Conservation (phyloP, 1,284 basidiomycete species). For the Wallemia mellicola region DNA sequence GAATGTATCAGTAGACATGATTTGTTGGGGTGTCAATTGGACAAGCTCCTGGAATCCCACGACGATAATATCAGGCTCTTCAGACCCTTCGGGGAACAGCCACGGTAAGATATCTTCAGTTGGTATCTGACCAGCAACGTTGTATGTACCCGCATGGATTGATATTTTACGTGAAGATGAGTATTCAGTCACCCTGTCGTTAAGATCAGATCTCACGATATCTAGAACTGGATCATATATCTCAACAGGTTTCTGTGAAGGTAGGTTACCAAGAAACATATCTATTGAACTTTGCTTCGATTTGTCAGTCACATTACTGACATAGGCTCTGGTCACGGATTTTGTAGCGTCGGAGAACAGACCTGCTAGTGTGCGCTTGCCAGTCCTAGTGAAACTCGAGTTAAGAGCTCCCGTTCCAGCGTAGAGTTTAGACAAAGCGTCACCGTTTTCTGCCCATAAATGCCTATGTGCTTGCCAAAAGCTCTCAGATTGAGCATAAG, state of each 20-base stretch:
- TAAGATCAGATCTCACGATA: constrained; percentile 37
- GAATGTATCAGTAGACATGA: constrained; percentile 57
- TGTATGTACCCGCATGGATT: constrained; percentile 79
- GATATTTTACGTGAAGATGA: constrained; percentile 40
- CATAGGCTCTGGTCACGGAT: constrained; percentile 76
- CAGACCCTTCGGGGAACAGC: constrained; percentile 53
- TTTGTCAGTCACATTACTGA: constrained; percentile 94
- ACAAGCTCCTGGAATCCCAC: constrained; percentile 95
- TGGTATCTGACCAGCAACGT: constrained; percentile 68
- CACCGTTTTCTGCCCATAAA: constrained; percentile 89
- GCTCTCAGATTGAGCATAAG: constrained; percentile 12
- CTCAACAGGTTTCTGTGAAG: constrained; percentile 52
- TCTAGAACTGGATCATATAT: constrained; percentile 89
- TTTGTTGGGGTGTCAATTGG: constrained; percentile 81
- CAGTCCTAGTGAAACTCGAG: constrained; percentile 74
- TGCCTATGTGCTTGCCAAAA: constrained; percentile 70
- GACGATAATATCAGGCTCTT: constrained; percentile 49
- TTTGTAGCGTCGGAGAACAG: constrained; percentile 87
- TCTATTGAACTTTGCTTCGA: constrained; percentile 83
- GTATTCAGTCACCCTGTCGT: constrained; percentile 52
- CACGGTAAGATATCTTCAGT: constrained; percentile 61
- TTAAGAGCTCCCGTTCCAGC: constrained; percentile 90
- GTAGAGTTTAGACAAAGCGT: constrained; percentile 67
- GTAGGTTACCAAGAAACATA: constrained; percentile 77
- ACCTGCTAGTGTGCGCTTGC: constrained; percentile 68